These are phyloP conservation scores for Thielaviopsis populi DNA, from an alignment of 2,329 filamentous ascomycete genomes.

Conservation along the genomic window DNA sequence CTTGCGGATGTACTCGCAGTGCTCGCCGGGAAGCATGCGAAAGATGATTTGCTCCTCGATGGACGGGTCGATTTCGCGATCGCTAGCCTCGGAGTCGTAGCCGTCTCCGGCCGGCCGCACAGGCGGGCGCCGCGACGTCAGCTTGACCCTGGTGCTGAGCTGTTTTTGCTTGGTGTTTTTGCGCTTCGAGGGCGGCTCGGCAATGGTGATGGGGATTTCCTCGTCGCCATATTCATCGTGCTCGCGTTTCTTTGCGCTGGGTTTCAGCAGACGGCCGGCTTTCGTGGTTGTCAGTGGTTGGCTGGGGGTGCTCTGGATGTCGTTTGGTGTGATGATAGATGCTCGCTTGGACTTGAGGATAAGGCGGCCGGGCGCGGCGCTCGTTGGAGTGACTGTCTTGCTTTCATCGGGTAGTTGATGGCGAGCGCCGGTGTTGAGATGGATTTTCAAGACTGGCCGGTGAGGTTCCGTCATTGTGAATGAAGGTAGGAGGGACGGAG, in stretches of 20 bases:
- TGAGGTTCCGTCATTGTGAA: conserved; percentile 16
- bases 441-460: conserved; percentile 21
- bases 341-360: conserved; percentile 31
- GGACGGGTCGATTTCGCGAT: conserved; percentile 71
- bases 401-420: conserved; percentile 17
- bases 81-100: conserved; percentile 91
- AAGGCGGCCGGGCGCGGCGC: conserved; percentile 19
- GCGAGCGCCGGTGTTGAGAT: conserved; percentile 13
- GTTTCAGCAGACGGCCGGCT: conserved; percentile 43
- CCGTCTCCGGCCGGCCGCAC: conserved; percentile 65
- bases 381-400: conserved; percentile 18
- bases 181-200: conserved; percentile 28
- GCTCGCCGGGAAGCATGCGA: conserved; percentile 72
- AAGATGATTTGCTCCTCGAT: conserved; percentile 84
- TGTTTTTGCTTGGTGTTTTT: conserved; percentile 23
- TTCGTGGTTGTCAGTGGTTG: conserved; percentile 37
- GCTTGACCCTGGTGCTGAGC: conserved; percentile 34
- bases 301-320: conserved; percentile 15
- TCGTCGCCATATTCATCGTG: conserved; percentile 40
- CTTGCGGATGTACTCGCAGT: conserved; percentile 68
- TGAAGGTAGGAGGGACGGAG: background rate
- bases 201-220: conserved; percentile 26
- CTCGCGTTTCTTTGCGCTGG: conserved; percentile 47
- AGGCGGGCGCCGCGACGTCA: conserved; percentile 40
- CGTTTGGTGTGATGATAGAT: conserved; percentile 27